phyloP scores from a whole-genome alignment of 495 filamentous ascomycete genomes.

The Annulohypoxylon nitens region DNA sequence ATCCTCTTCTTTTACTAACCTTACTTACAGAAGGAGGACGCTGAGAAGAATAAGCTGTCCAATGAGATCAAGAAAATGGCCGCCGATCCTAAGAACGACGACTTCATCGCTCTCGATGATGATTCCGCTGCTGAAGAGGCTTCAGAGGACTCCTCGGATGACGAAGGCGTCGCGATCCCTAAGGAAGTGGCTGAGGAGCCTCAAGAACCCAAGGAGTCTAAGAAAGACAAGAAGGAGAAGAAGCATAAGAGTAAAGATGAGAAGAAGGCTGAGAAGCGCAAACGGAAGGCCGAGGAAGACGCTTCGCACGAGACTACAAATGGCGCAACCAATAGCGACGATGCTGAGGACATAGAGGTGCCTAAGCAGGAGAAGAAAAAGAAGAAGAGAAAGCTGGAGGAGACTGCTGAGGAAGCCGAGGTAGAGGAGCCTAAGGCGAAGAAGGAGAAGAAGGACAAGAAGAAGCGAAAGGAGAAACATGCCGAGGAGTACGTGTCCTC shows the following conservation, averaged over 20 bases:
- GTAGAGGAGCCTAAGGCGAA: conserved; percentile 31
- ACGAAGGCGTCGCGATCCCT: neutral
- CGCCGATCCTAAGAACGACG: conserved; percentile 32
- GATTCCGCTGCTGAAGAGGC: neutral
- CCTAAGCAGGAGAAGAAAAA: conserved; percentile 45
- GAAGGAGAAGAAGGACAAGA: conserved; percentile 43
- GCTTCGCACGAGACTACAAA: conserved; percentile 17
- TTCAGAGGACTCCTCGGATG: conserved; percentile 9
- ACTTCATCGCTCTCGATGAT: conserved; percentile 41
- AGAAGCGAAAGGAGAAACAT: conserved; percentile 43
- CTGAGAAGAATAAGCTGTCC: conserved; percentile 41
- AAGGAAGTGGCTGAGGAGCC: no score
- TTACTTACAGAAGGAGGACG: conserved; percentile 38
- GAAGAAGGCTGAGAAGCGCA: conserved; percentile 48
- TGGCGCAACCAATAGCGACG: conserved; percentile 20
- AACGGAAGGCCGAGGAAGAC: conserved; percentile 46
- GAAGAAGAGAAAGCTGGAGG: conserved; percentile 44
- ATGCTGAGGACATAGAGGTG: conserved; percentile 21
- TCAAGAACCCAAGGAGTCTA: conserved; percentile 25
- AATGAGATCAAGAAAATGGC: conserved; percentile 37
- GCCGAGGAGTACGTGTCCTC: conserved; percentile 41
- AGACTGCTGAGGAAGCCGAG: conserved; percentile 37
- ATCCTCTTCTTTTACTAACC: conserved; percentile 9
- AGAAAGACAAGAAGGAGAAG: conserved; percentile 35
- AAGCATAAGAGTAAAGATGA: conserved; percentile 35